Evolutionary conservation across 345 rosid genomes (phyloP).

Genomic region (Populus deltoides): DNA sequence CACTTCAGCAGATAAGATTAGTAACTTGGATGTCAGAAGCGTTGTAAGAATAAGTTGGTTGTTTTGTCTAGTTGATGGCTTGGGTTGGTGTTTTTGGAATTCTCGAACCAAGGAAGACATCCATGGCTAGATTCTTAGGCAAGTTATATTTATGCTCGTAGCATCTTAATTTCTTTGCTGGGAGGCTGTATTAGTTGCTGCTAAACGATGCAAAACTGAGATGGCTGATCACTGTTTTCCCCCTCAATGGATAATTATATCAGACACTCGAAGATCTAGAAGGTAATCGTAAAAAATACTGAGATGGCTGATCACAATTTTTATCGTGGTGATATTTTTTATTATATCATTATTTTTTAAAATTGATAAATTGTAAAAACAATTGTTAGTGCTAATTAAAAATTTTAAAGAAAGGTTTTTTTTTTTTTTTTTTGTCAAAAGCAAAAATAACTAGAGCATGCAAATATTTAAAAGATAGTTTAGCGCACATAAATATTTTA

Average conservation of each 20-base stretch:
- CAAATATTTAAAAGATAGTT: no score
- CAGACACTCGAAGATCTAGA: background rate
- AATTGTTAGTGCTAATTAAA: no score
- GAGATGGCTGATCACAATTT: no score
- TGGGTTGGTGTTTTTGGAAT: slow-evolving; percentile 2
- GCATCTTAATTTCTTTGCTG: background rate
- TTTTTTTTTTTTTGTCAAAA: no score
- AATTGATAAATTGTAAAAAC: no score
- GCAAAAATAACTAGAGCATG: no score
- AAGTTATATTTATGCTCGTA: background rate
- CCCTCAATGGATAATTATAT: background rate
- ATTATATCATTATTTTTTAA: no score
- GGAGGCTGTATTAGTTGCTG: background rate
- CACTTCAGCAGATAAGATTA: background rate
- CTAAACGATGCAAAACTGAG: background rate
- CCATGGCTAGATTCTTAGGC: slow-evolving; percentile 3
- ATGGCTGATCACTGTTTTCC: background rate
- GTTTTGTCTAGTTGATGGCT: background rate
- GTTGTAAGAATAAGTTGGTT: slow-evolving; percentile 14
- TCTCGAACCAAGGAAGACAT: background rate
- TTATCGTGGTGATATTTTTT: no score
- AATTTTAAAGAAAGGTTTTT: no score
- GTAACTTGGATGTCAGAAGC: background rate
- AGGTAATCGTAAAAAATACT: no score
- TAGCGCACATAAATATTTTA: no score